Base-by-base conservation (phyloP, 306 rosid species). In the Myrica gale region DNA sequence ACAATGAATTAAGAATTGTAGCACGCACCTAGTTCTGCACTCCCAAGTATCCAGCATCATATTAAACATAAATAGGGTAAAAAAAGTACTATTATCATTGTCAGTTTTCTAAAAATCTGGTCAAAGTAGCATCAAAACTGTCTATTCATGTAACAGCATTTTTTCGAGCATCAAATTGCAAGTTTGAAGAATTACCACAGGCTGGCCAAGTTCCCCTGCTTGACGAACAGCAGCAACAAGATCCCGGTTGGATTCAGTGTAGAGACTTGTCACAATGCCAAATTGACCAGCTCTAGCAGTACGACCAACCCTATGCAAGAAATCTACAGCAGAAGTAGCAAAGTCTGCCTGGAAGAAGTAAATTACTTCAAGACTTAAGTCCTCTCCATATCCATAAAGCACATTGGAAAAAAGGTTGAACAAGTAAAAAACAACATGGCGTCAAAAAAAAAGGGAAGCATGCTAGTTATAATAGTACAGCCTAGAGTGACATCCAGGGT, bases 321-420 rank as follows among this genome's bases (percentile, higher is more conserved):
- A 95, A 81, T 95, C 97, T 66, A 95, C 97, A 21, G 97, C 98
- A 80, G 96, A 95, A 76, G 91, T 92, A 73, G 98, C 97, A 76
- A 92, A 92, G 71, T 92, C 97, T 32, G 93, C 96, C 97, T 95
- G 96, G 72, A 90, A 89, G 55, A 69, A 17, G 72, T 42, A 78
- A 77, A 82, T 26, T 37, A 50, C 21, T 68, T 68, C 74, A 19
- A 69, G 52, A 78, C 69, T 84, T 53, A 80, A 83, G 70, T 70
- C 42, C 52, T 3, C 21, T 46, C 39, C 68, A 32, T 12, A 43
- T 57, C 42, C 66, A 74, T 47, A 76, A 58, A 79, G 11, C 75
- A 61, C 43, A 7, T 16, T 0, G 43, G 13, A 67, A 41, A 17
- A 48, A 55, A 17, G 17, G 21, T 44, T 48, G 45, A 76, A 73